Evolutionary conservation across 2,329 filamentous ascomycete genomes (phyloP), one percentile per base, ranked within the genome.

Genomic region (Sclerotinia sclerotiorum): DNA sequence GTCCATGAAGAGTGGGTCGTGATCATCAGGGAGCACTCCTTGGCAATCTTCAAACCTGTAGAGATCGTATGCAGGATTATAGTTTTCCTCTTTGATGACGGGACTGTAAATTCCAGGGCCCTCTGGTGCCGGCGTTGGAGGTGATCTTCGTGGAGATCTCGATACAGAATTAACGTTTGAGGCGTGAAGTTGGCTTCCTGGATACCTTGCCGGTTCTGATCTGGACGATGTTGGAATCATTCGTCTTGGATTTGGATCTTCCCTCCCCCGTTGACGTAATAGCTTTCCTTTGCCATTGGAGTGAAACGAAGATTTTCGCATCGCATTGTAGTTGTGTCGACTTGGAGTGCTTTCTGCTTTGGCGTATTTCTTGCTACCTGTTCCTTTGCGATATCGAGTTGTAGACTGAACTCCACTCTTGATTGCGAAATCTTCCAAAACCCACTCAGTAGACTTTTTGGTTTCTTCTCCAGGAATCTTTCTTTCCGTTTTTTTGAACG

Each of bases 341-440:
- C 48, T 27, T 32, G 39, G 27, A 10, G 19, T 17, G 10, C 46
- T 39, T 32, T 68, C 67, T n/a, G 67, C 42, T 15, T 65, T 68
- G 51, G 73, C 71, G n/a, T 73, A 68, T 70, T 79, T 81, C 71
- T 80, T 83, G 70, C 75, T 76, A 66, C 57, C 77, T 74, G 69
- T 80, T 74, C 69, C 80, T 80, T 88, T 89, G 72, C 90, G 87
- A 78, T 91, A 93, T 72, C 90, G 83, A 1, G 94, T 97, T 0
- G 94, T 98, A 69, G 92, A 94, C 79, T 93, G 88, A 62, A 97
- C 91, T 35, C 92, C 91, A 32, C 90, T 81, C 27, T 80, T 79
- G 44, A 92, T 80, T 0, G 92, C 92, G 78, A 89, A 88, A 0
- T 87, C 81, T 48, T 89, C 88, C 35, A 98, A 82, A 55, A 88